Evolutionary conservation across 1,284 basidiomycete species (phyloP).

Genomic region (Leccinum fuscescens): DNA sequence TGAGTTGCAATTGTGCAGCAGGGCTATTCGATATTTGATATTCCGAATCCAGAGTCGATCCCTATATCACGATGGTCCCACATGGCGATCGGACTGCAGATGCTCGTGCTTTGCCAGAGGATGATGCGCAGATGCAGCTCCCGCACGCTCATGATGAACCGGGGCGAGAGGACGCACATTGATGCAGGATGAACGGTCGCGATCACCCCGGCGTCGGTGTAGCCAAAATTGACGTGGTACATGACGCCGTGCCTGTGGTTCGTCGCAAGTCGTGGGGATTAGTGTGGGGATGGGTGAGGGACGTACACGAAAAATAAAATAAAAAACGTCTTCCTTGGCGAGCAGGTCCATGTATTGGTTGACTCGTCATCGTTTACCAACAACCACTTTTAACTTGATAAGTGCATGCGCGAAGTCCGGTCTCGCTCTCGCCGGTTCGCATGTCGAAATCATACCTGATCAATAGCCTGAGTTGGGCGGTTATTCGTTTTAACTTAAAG

Average conservation of each 20-base stretch:
- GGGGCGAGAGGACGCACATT: slow-evolving; percentile 19
- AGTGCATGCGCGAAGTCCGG: slow-evolving; percentile 70
- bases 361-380: slow-evolving; percentile 8
- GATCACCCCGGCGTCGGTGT: background rate
- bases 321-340: slow-evolving; percentile 12
- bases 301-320: slow-evolving; percentile 21
- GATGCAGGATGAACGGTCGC: background rate
- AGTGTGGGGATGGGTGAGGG: background rate
- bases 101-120: background rate
- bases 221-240: slow-evolving; percentile 10
- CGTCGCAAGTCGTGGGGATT: background rate
- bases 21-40: background rate
- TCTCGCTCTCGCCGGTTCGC: slow-evolving; percentile 68
- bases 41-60: background rate
- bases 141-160: slow-evolving; percentile 21
- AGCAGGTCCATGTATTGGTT: slow-evolving; percentile 20
- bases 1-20: background rate
- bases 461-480: slow-evolving; percentile 31
- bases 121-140: slow-evolving; percentile 7
- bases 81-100: background rate
- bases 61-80: background rate
- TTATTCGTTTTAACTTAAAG: background rate
- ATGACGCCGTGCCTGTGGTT: slow-evolving; percentile 17
- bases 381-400: too few relatives aligned
- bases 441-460: slow-evolving; percentile 1